Evolutionary conservation across 495 filamentous ascomycete species (phyloP).

Genomic region (Parathielavia appendiculata): DNA sequence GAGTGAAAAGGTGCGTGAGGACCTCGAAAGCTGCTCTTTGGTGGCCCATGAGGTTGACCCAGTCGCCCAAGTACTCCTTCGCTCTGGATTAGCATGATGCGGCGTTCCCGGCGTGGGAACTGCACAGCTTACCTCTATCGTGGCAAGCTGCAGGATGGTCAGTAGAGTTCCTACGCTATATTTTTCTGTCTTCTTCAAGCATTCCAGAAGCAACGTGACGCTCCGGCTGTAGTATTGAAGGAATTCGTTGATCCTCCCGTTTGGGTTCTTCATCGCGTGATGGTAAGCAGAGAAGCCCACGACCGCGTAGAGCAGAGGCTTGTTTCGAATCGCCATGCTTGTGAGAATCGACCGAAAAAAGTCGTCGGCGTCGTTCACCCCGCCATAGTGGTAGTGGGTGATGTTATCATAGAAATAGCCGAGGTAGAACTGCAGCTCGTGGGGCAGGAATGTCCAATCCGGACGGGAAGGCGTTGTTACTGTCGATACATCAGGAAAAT

Average conservation of each 20-base stretch:
- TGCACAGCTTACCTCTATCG: constrained; percentile 68
- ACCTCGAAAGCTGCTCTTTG: constrained; percentile 85
- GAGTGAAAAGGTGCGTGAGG: constrained; percentile 70
- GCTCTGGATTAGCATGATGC: constrained; percentile 14
- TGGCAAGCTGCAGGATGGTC: constrained; percentile 87
- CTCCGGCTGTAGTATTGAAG: constrained; percentile 87
- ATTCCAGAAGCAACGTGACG: constrained; percentile 66
- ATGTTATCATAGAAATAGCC: constrained; percentile 70
- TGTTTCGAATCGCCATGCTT: constrained; percentile 67
- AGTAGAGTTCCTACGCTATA: constrained; percentile 72
- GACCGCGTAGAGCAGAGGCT: constrained; percentile 81
- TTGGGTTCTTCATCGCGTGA: constrained; percentile 59
- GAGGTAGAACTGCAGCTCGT: constrained; percentile 73
- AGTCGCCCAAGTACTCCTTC: constrained; percentile 96
- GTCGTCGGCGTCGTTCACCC: constrained; percentile 58
- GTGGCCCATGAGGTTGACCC: constrained; percentile 85
- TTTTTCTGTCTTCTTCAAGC: constrained; percentile 61
- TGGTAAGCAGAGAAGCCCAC: constrained; percentile 92
- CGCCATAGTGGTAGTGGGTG: constrained; percentile 72
- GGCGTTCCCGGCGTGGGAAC: not conserved
- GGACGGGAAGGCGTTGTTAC: constrained; percentile 21
- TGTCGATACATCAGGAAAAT: constrained; percentile 28
- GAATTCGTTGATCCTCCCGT: constrained; percentile 73
- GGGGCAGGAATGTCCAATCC: constrained; percentile 51
- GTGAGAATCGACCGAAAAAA: constrained; percentile 70